Base-by-base conservation (phyloP, 768 basidiomycete species). In the Pleurotus platypus region DNA sequence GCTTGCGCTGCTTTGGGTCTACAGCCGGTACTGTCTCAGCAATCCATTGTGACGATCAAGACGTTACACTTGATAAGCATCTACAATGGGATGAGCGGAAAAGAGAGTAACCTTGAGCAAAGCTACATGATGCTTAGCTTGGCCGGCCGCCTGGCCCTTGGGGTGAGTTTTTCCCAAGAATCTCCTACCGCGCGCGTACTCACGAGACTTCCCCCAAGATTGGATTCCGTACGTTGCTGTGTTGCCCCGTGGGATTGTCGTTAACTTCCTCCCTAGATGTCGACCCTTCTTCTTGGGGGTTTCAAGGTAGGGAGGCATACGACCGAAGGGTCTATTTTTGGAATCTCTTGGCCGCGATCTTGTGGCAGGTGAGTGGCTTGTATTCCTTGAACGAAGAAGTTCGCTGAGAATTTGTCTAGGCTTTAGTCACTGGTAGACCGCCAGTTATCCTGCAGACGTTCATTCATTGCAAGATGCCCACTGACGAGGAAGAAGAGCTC, bases 281-380 rank as follows among this genome's bases (percentile, higher is more conserved):
- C 45, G 79, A 82, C 66, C 79, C 81, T 13, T 74, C 75, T 8
- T 67, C 75, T 61, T 83, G 82, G 81, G 71, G 75, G 39, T 72
- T 84, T 47, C 55, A 71, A 46, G 79, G 75, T 11, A 77, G 73
- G 51, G 80, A 81, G 46, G 78, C 76, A 5, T 82, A 84, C 59
- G 78, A 80, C 24, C 73, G 81, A 57, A 75, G 82, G 18, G 69
- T 74, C 6, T 82, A 79, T 68, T 83, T 83, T 66, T 84, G 81
- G 80, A 78, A 79, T 62, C 67, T 83, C 27, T 67, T 82, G 60
- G 56, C 73, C 22, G 75, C 68, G 12, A 72, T 76, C n/a, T 63
- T 81, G 43, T 82, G 81, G 79, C 79, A 80, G 75, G 81, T 78
- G 61, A 42, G 70, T 64, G 38, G 13, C 3, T 35, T 35, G 30